These are phyloP conservation scores for Solanum piurae DNA, from an alignment of 257 asterid genomes.

Conservation along the genomic window DNA sequence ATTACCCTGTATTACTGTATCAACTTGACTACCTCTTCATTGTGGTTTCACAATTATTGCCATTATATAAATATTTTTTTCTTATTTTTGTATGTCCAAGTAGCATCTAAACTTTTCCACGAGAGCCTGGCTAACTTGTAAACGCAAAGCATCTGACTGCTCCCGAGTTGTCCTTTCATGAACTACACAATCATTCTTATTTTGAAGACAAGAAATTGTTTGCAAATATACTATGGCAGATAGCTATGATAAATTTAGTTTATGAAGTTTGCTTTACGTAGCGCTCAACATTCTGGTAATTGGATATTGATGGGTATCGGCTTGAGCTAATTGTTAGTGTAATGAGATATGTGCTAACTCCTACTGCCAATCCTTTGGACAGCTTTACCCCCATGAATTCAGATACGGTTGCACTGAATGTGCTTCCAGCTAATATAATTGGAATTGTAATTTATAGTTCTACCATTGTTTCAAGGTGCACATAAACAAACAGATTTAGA, in stretches of 20 bases:
- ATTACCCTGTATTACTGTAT: background rate
- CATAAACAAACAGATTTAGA: background rate
- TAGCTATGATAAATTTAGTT: background rate
- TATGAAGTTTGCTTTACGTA: background rate
- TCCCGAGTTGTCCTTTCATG: background rate
- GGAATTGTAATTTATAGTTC: background rate
- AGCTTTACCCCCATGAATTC: background rate
- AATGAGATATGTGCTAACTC: background rate
- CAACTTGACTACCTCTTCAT: background rate
- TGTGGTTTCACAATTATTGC: background rate
- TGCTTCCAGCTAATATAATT: background rate
- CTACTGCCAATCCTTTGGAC: background rate
- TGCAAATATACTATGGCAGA: background rate
- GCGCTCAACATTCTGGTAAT: background rate
- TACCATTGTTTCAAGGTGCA: background rate
- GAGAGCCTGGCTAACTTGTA: background rate
- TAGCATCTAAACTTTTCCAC: background rate
- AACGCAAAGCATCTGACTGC: background rate
- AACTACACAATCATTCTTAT: background rate
- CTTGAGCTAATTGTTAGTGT: background rate
- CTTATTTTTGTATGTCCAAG: background rate
- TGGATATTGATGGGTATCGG: background rate
- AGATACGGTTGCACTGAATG: background rate
- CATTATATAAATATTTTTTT: background rate
- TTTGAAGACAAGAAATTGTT: background rate